Evolutionary conservation across 352 stramenopile species (phyloP), one percentile per base, ranked within the genome.

Genomic region (Globisporangium apiculatum): DNA sequence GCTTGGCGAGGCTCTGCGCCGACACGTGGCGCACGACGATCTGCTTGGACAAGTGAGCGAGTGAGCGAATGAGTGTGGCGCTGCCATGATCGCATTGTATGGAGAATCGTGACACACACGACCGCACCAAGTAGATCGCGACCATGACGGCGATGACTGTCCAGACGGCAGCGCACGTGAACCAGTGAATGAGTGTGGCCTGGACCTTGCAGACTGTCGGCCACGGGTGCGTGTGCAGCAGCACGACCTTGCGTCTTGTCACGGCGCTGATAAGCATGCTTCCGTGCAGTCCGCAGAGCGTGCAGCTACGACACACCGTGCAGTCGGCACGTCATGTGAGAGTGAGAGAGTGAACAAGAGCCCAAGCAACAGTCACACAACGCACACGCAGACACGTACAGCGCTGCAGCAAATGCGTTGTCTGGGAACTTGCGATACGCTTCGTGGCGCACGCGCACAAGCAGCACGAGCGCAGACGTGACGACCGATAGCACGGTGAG

Each of bases 351-450:
- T 46, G 18, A 35, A 24, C 7, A 35, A 2, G 7, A 1, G 42
- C 11, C 1, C 11, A 9, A 47, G 42, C 42, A n/a, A n/a, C 43
- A 49, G 14, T 5, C 5, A 40, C 7, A n/a, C 5, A 15, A 11
- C 18, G 10, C 5, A 7, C n/a, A 18, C 43, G 40, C 12, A 50
- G 5, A 7, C 17, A 60, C 67, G 18, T 64, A 75, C 65, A 72
- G 61, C n/a, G 62, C 41, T 48, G 67, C 60, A 4, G 56, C 63
- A 53, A 75, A 72, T 35, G 66, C 62, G 15, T 64, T 75, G 48
- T 75, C 64, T 4, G 68, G 68, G 51, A 72, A 75, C 50, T 64
- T 70, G 61, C 57, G 65, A 38, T 68, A 60, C 48, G 72, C 65
- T 10, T 64, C 53, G 11, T 64, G 68, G 4, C 49, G 64, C 61